Base-by-base conservation (phyloP, 1,284 basidiomycete species). In the Cerioporus squamosus region DNA sequence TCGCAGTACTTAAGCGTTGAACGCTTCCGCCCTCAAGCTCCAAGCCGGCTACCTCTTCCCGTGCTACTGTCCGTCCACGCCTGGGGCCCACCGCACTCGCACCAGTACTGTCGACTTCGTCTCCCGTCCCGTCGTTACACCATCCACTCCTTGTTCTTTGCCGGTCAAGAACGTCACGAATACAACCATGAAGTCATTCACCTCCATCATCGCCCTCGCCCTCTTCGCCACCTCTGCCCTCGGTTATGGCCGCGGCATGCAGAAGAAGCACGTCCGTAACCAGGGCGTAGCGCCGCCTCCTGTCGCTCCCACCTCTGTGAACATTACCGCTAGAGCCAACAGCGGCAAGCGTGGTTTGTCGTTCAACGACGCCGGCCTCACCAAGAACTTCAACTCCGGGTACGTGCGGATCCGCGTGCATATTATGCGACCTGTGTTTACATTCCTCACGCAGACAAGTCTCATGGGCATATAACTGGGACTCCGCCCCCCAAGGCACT, bases 381-480 rank as follows among this genome's bases (percentile, higher is more conserved):
- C 69, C 26, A 60, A 59, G 23, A 39, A 58, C 42, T 73, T 71
- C 61, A 67, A 55, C 47, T 54, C 50, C 46, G 50, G 51, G 72
- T 73, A 54, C 57, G 70, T 62, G 17, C 22, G 33, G 15, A 15
- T 18, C 2, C 15, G 9, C 22, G 5, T 29, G 33, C 23, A 10
- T 22, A 20, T n/a, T 44, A 9, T 18, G n/a, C 22, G 9, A 47
- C 24, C 2, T 45, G 36, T 20, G 33, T 46, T 43, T 22, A 49
- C 54, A 2, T 14, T 39, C 12, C 10, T 7, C 15, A 6, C 23
- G 9, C 55, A 64, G 65, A 7, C 59, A 66, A 57, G 58, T 68
- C 36, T 60, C 61, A 38, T 73, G 66, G 66, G 67, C 65, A 33
- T 73, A 73, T 64, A 67, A 73, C 66, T 73, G 72, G 72, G 65